phyloP scores from a whole-genome alignment of 2,329 filamentous ascomycete species.

The Penicillium sp. region DNA sequence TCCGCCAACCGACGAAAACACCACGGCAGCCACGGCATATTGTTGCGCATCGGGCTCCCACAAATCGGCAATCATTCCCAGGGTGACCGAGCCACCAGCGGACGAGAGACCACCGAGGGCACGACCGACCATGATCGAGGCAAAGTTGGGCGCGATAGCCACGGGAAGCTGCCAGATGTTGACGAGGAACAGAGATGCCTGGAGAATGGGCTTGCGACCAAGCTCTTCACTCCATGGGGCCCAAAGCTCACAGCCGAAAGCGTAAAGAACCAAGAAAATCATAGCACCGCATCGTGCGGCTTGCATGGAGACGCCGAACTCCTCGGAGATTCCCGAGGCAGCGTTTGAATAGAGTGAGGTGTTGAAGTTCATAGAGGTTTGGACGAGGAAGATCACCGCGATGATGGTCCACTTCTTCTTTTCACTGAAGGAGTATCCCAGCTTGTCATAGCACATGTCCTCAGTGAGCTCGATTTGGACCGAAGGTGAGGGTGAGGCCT shows the following conservation, averaged over 20 bases:
- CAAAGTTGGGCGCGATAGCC: constrained; percentile 71
- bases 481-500: constrained; percentile 22
- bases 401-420: constrained; percentile 72
- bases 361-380: constrained; percentile 78
- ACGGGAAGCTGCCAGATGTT: constrained; percentile 76
- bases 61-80: constrained; percentile 74
- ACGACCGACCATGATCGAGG: constrained; percentile 67
- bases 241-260: constrained; percentile 85
- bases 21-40: constrained; percentile 72
- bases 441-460: constrained; percentile 63
- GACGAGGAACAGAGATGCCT: constrained; percentile 70
- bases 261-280: constrained; percentile 76
- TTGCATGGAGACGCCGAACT: constrained; percentile 68
- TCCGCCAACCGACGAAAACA: constrained; percentile 76
- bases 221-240: constrained; percentile 84
- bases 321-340: constrained; percentile 61
- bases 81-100: constrained; percentile 69
- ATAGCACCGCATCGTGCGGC: constrained; percentile 71
- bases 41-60: constrained; percentile 70
- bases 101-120: constrained; percentile 68
- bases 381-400: constrained; percentile 70
- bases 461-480: constrained; percentile 46
- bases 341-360: constrained; percentile 72
- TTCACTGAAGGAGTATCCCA: constrained; percentile 61
- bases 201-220: constrained; percentile 72